Conservation (phyloP, 768 basidiomycete genomes). For the Hericium erinaceus region DNA sequence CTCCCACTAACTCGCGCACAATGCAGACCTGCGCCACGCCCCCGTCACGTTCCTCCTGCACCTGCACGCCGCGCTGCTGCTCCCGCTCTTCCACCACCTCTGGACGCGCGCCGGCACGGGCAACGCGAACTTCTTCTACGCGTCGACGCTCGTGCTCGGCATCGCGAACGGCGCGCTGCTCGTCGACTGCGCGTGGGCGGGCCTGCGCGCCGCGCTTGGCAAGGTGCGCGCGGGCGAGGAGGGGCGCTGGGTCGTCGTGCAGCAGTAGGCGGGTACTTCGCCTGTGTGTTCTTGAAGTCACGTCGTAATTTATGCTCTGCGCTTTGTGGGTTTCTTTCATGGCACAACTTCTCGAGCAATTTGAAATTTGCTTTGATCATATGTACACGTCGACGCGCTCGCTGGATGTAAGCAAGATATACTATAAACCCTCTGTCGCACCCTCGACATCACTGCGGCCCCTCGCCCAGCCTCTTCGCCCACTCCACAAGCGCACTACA, state of each 20-base stretch:
- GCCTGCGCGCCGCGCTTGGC: slow-evolving; percentile 67
- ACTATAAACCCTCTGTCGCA: too few species aligned
- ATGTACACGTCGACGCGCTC: too few species aligned
- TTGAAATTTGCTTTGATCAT: too few species aligned
- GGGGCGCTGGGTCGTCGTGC: slow-evolving; percentile 47
- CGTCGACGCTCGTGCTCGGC: slow-evolving; percentile 88
- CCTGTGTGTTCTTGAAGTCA: not conserved
- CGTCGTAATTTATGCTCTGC: not conserved
- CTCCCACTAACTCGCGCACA: not conserved
- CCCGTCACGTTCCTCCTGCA: slow-evolving; percentile 78
- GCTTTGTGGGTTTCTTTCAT: not conserved
- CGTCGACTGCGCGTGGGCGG: slow-evolving; percentile 76
- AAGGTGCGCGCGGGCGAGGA: slow-evolving; percentile 35
- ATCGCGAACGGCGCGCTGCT: slow-evolving; percentile 78
- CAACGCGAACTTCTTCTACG: slow-evolving; percentile 98
- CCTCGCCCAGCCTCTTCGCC: slow-evolving; percentile 8
- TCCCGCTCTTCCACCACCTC: slow-evolving; percentile 85
- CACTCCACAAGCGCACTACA: slow-evolving; percentile 13
- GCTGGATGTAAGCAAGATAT: not conserved
- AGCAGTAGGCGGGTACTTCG: slow-evolving; percentile 41
- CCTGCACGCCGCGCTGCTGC: slow-evolving; percentile 71
- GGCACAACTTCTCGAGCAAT: too few species aligned
- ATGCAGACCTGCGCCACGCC: slow-evolving; percentile 75
- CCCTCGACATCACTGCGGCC: not conserved
- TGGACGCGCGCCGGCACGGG: slow-evolving; percentile 91